Percentiles rank a stretch among this genome's conserved stretches.
phyloP scores from a whole-genome alignment of 2,329 filamentous ascomycete species.

The Fusarium sp. region DNA sequence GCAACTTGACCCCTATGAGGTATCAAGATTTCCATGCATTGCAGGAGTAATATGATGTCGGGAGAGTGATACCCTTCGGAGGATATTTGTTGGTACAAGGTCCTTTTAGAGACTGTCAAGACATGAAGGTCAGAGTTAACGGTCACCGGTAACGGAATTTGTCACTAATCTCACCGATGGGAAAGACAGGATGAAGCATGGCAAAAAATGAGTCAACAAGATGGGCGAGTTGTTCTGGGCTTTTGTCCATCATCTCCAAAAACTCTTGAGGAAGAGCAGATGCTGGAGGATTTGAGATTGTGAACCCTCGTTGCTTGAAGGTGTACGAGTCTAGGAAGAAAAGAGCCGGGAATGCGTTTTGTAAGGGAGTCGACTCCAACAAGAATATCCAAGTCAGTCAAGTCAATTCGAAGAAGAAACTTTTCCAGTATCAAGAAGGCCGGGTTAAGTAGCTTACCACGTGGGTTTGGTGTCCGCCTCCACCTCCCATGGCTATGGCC shows the following conservation, averaged over 20 bases:
- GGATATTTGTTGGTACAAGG: conserved; percentile 6
- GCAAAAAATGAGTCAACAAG: not conserved
- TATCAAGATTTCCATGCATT: conserved; percentile 6
- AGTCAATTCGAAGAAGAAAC: not conserved
- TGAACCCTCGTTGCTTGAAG: not conserved
- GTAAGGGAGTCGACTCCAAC: not conserved
- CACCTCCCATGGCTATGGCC: not conserved
- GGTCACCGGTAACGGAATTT: not conserved
- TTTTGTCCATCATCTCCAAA: not conserved
- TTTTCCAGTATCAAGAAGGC: not conserved
- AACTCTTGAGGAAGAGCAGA: not conserved
- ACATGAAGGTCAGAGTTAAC: not conserved
- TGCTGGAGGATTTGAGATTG: not conserved
- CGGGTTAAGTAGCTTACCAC: not conserved
- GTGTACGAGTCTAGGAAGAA: conserved; percentile 14
- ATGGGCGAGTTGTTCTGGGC: not conserved
- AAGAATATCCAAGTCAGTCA: not conserved
- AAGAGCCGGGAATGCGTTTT: conserved; percentile 2
- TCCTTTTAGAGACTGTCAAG: conserved; percentile 8
- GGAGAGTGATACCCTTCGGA: not conserved
- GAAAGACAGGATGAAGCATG: not conserved
- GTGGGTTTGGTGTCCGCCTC: not conserved
- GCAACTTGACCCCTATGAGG: not conserved
- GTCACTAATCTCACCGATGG: not conserved
- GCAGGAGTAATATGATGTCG: conserved; percentile 4